These are phyloP conservation scores for Trichoderma brevicompactum DNA, from an alignment of 2,329 filamentous ascomycete genomes.

Conservation along the genomic window DNA sequence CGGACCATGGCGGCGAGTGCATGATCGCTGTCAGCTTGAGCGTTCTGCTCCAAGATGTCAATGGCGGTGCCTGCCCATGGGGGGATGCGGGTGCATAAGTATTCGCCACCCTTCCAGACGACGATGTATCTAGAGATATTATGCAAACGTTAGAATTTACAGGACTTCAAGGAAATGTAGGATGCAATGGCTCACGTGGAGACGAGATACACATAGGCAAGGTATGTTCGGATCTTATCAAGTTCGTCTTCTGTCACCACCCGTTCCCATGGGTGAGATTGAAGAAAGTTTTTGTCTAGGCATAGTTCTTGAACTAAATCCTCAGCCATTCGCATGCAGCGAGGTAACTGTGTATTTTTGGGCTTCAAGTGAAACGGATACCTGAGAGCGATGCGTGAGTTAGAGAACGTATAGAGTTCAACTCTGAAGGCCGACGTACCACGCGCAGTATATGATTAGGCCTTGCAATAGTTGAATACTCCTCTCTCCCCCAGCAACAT, in stretches of 20 bases:
- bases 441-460: neutral
- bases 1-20: neutral
- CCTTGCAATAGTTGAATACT: neutral
- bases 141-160: neutral
- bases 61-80: neutral
- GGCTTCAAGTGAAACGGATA: constrained; percentile 6
- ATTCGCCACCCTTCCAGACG: neutral
- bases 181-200: neutral
- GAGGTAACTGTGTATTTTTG: neutral
- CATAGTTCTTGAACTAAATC: neutral
- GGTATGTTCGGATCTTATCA: neutral
- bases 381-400: neutral
- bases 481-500: constrained; percentile 2
- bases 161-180: neutral
- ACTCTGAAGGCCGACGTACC: neutral
- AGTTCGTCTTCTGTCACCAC: neutral
- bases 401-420: no score
- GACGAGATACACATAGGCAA: neutral
- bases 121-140: neutral
- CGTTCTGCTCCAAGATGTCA: constrained; percentile 3
- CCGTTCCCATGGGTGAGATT: neutral
- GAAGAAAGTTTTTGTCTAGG: neutral
- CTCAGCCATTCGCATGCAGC: neutral
- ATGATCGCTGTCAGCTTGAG: neutral
- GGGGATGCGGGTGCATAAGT: neutral